Base-by-base conservation (phyloP, 345 rosid species). In the Acer negundo region DNA sequence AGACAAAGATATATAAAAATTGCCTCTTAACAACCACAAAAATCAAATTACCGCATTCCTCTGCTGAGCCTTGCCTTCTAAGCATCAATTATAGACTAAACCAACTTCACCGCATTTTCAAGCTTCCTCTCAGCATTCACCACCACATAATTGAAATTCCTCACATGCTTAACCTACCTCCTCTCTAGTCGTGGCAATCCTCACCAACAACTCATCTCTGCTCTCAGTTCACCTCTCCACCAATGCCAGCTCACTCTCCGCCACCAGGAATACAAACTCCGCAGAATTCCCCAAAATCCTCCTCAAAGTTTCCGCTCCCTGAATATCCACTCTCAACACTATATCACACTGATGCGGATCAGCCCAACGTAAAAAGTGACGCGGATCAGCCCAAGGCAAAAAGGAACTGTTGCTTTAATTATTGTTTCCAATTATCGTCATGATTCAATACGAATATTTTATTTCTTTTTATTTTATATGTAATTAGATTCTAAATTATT, bases 151-250 rank as follows among this genome's bases (percentile, higher is more conserved):
- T 95, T 98, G 22, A 93, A 93, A 67, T 77, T 84, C 77, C 77
- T 88, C 2, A 88, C 62, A 80, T 90, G 90, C 79, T 83, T 87
- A 81, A n/a, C n/a, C n/a, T n/a, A 95, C 84, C 80, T 95, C 99
- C 77, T 92, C 99, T 71, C 91, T 91, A 7, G 98, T 97, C 0
- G 97, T 89, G 0, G 93, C 87, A 73, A 93, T 80, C 81, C 98
- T 89, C 72, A 93, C 94, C 62, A 93, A 90, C 85, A 95, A 80
- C 70, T 86, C 89, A 82, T 92, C 98, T 12, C 79, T 82, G 10
- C 87, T 89, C 89, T 95, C 99, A 0, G 99, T 93, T 81, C 83
- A 91, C 87, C 99, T 76, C 91, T 92, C 89, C 51, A 92, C 99
- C 80, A 93, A 86, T 6, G 89, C 88, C 59, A 88, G 47, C 86